Base-by-base conservation (phyloP, 2,329 filamentous ascomycete species). In the Tolypocladium sp. region DNA sequence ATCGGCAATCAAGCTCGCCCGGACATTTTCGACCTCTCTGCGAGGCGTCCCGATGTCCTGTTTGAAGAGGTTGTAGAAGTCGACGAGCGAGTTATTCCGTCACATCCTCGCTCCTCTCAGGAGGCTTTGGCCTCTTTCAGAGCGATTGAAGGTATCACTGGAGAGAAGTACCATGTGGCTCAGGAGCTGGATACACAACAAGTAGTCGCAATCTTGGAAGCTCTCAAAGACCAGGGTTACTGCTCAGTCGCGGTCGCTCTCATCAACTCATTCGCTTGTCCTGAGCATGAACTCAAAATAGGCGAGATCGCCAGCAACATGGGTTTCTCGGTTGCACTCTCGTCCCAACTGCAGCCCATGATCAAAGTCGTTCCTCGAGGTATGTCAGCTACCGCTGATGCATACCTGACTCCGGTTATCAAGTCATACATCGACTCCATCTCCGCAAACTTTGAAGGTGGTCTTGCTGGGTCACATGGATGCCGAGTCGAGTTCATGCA, bases 401-500 rank as follows among this genome's bases (percentile, higher is more conserved):
- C 76, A 0, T 78, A 78, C 55, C 68, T 78, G 3, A 77, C 76
- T 0, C 76, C 76, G 0, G 71, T 74, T n/a, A 74, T 73, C 55
- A 64, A 64, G 13, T 63, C 66, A 27, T 74, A 74, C 61, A 69
- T 74, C 25, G 68, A 72, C 44, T 67, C 66, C 17, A 74, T 74
- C 1, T 68, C 69, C 25, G 64, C 67, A 2, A 73, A 73, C 17
- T 74, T 78, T n/a, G 67, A 71, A 30, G 70, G 70, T 2, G 73
- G 68, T 35, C 74, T 66, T 56, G 69, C 8, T 65, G 67, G 25
- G 67, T 60, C 54, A 60, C 59, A 40, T 65, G 85, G 10, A n/a
- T n/a, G n/a, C n/a, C 76, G 86, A 61, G 89, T 86, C 71, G 86
- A 90, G 67, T 89, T 90, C 65, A 90, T 90, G 85, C 86, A 90